Evolutionary conservation across 2,329 filamentous ascomycete genomes (phyloP).

Genomic region (Ophiognomonia clavigignenti-juglandacearum): DNA sequence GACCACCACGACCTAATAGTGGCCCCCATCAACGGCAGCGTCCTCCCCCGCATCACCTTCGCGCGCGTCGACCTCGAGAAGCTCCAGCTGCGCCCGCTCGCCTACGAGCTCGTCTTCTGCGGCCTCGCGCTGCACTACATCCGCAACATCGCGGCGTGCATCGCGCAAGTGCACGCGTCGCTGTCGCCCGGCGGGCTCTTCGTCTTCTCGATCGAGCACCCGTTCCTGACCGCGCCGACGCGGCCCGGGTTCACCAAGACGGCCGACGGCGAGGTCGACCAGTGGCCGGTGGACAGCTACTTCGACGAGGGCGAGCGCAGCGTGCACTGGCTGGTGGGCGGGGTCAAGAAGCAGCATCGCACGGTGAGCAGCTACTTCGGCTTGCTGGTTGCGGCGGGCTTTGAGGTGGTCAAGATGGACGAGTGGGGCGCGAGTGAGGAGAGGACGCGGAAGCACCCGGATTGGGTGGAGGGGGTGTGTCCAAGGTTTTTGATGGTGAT

Average conservation of each 20-base stretch:
- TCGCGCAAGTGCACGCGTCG: slow-evolving; percentile 26
- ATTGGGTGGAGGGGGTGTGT: slow-evolving; percentile 18
- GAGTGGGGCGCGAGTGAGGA: slow-evolving; percentile 28
- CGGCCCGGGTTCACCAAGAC: slow-evolving; percentile 23
- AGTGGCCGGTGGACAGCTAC: slow-evolving; percentile 39
- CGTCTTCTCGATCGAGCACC: slow-evolving; percentile 44
- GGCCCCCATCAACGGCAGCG: neutral
- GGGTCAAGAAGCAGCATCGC: slow-evolving; percentile 41
- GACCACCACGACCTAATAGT: no score
- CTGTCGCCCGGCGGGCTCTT: slow-evolving; percentile 31
- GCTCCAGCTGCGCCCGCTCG: slow-evolving; percentile 20
- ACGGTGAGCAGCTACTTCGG: slow-evolving; percentile 37
- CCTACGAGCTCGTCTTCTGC: slow-evolving; percentile 35
- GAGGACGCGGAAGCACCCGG: slow-evolving; percentile 20
- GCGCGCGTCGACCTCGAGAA: slow-evolving; percentile 29
- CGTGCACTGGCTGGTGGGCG: slow-evolving; percentile 36
- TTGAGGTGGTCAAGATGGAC: slow-evolving; percentile 32
- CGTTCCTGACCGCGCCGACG: slow-evolving; percentile 38
- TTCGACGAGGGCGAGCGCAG: slow-evolving; percentile 34
- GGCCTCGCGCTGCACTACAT: slow-evolving; percentile 38
- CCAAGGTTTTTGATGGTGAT: slow-evolving; percentile 18
- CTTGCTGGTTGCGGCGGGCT: slow-evolving; percentile 29
- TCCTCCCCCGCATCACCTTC: slow-evolving; percentile 23
- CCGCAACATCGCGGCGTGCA: slow-evolving; percentile 26
- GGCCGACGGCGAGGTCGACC: slow-evolving; percentile 21